These are phyloP conservation scores for Grammothele lineata DNA, from an alignment of 768 basidiomycete species.

Conservation along the genomic window DNA sequence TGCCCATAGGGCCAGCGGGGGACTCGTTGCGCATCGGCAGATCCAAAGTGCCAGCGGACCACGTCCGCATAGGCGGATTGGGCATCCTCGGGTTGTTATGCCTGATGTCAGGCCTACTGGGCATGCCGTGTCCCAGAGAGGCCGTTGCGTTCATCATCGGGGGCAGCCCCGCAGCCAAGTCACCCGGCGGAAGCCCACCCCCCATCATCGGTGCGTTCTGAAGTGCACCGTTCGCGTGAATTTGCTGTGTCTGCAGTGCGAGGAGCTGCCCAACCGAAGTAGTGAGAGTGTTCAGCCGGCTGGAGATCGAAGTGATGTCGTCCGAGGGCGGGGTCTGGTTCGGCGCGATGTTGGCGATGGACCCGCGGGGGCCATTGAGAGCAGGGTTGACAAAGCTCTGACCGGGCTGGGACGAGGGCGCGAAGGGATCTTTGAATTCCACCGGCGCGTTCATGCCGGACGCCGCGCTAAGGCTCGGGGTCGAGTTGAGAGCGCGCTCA, in stretches of 20 bases:
- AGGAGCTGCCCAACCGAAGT: constrained; percentile 84
- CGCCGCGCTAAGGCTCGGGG: background rate
- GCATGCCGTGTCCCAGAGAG: constrained; percentile 53
- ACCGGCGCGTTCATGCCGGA: constrained; percentile 31
- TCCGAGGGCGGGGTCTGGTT: constrained; percentile 65
- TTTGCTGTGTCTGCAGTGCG: constrained; percentile 71
- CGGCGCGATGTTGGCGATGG: constrained; percentile 63
- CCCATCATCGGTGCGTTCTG: constrained; percentile 25
- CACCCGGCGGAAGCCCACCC: constrained; percentile 31
- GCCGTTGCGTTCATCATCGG: constrained; percentile 19
- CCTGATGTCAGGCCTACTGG: constrained; percentile 63
- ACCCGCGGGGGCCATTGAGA: constrained; percentile 51
- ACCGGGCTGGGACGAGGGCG: constrained; percentile 33
- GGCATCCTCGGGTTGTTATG: constrained; percentile 54
- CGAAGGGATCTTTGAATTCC: constrained; percentile 85
- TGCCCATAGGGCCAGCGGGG: constrained; percentile 28
- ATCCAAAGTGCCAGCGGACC: constrained; percentile 81
- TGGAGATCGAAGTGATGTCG: constrained; percentile 73
- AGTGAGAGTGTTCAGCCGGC: constrained; percentile 73
- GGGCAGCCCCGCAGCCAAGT: constrained; percentile 24
- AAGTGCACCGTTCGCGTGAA: constrained; percentile 40
- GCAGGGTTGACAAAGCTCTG: constrained; percentile 10
- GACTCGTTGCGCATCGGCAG: constrained; percentile 55
- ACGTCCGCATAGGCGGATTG: constrained; percentile 73
- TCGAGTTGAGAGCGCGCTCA: constrained; percentile 46